These are phyloP conservation scores for Curvularia lunata DNA, from an alignment of 2,329 filamentous ascomycete genomes.

Conservation along the genomic window DNA sequence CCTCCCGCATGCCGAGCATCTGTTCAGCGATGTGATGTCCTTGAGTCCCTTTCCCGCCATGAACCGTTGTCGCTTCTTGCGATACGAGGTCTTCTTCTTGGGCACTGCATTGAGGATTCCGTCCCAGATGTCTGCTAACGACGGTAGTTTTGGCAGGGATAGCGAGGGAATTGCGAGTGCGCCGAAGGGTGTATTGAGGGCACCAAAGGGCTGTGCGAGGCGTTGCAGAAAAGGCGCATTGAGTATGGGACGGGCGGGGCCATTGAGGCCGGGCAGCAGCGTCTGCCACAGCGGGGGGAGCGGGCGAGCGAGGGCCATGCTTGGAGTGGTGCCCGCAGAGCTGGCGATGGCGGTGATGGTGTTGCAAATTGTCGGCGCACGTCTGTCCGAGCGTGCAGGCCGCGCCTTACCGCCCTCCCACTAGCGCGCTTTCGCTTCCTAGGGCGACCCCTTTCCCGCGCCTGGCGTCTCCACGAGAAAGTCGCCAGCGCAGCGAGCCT, in stretches of 20 bases:
- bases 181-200: constrained; percentile 67
- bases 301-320: constrained; percentile 51
- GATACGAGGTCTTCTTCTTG: constrained; percentile 98
- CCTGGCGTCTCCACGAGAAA: constrained; percentile 47
- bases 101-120: constrained; percentile 89
- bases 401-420: constrained; percentile 32
- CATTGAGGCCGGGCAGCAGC: constrained; percentile 61
- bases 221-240: constrained; percentile 53
- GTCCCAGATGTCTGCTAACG: constrained; percentile 87
- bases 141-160: constrained; percentile 44
- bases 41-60: constrained; percentile 95
- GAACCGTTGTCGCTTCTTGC: constrained; percentile 90
- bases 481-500: constrained; percentile 45
- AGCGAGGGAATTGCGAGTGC: constrained; percentile 59
- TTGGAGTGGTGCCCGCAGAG: constrained; percentile 7
- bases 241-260: constrained; percentile 49
- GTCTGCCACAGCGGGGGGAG: constrained; percentile 54
- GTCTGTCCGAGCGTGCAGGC: constrained; percentile 31
- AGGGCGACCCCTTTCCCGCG: constrained; percentile 50
- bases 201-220: constrained; percentile 58
- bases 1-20: constrained; percentile 86
- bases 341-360: constrained; percentile 27
- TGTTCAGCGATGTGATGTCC: constrained; percentile 85
- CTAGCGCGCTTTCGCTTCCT: constrained; percentile 49
- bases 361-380: constrained; percentile 36